Evolutionary conservation across 2,329 filamentous ascomycete species (phyloP).

Genomic region (Aspergillus thermomutatus): DNA sequence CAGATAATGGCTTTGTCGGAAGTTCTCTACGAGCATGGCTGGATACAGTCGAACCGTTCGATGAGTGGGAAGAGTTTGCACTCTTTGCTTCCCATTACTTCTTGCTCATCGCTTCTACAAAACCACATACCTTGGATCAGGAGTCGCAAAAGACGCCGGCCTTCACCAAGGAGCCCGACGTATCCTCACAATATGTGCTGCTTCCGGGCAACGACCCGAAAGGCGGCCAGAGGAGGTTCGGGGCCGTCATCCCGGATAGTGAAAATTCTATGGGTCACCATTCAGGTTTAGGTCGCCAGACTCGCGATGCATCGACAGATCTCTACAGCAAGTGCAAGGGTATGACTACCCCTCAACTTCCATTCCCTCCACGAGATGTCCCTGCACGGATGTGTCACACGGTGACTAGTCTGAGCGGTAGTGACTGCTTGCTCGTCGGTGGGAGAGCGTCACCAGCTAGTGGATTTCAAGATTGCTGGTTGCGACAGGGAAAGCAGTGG

Average conservation of each 20-base stretch:
- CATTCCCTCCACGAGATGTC: constrained; percentile 39
- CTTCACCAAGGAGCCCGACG: not conserved
- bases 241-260: constrained; percentile 47
- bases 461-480: constrained; percentile 71
- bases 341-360: constrained; percentile 45
- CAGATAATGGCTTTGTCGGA: constrained; percentile 62
- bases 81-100: constrained; percentile 84
- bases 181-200: constrained; percentile 17
- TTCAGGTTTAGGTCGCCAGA: constrained; percentile 44
- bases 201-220: constrained; percentile 27
- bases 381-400: constrained; percentile 68
- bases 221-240: constrained; percentile 58
- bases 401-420: constrained; percentile 61
- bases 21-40: constrained; percentile 58
- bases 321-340: constrained; percentile 47
- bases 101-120: constrained; percentile 62
- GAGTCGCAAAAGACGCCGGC: not conserved
- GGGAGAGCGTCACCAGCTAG: constrained; percentile 73
- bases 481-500: constrained; percentile 64
- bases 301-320: constrained; percentile 47
- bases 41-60: constrained; percentile 76
- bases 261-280: constrained; percentile 34
- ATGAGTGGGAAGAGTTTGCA: constrained; percentile 94
- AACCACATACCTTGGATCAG: not conserved
- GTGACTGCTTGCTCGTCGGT: constrained; percentile 65